A percentile compares a stretch with the other conserved stretches of the same genome.
These are phyloP conservation scores for Keithomyces neogunnii DNA, from an alignment of 2,329 filamentous ascomycete species.

Conservation along the genomic window DNA sequence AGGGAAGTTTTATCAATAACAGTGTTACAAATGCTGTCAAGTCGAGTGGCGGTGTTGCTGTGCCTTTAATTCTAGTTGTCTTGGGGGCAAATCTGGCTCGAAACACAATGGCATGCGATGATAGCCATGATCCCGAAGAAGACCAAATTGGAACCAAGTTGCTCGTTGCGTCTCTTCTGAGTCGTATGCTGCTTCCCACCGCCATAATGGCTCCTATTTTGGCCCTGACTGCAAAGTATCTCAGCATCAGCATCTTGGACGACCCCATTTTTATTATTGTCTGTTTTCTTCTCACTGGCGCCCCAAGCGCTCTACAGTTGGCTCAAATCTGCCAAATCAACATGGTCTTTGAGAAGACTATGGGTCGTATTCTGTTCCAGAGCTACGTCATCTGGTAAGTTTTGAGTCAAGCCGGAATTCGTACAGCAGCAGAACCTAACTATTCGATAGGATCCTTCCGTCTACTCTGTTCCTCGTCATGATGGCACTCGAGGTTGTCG, in stretches of 20 bases:
- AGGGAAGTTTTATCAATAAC: constrained; percentile 85
- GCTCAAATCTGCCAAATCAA: constrained; percentile 99
- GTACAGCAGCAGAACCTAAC: constrained; percentile 7
- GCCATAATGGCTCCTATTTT: constrained; percentile 87
- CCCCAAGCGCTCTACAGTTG: constrained; percentile 85
- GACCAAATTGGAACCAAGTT: constrained; percentile 61
- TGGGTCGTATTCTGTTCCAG: constrained; percentile 89
- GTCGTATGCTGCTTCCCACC: constrained; percentile 87
- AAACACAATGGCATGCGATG: constrained; percentile 69
- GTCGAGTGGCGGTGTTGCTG: constrained; percentile 83
- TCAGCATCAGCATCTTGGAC: constrained; percentile 88
- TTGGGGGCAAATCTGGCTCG: constrained; percentile 89
- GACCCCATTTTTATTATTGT: constrained; percentile 98
- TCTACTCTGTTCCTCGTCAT: constrained; percentile 87
- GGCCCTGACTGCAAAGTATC: constrained; percentile 78
- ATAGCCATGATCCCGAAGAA: constrained; percentile 62
- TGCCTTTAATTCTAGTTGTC: constrained; percentile 91
- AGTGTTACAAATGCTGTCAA: constrained; percentile 81
- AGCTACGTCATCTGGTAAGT: constrained; percentile 77
- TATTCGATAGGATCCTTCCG: constrained; percentile 66
- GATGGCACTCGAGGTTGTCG: constrained; percentile 82
- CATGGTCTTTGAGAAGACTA: constrained; percentile 87
- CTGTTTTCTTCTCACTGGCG: constrained; percentile 90
- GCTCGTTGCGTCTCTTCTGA: constrained; percentile 75
- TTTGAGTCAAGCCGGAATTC: background rate